Percentiles rank a stretch among this genome's conserved stretches.
Conservation (phyloP, 176 grass and related monocot species). For the Eragrostis nindensis region DNA sequence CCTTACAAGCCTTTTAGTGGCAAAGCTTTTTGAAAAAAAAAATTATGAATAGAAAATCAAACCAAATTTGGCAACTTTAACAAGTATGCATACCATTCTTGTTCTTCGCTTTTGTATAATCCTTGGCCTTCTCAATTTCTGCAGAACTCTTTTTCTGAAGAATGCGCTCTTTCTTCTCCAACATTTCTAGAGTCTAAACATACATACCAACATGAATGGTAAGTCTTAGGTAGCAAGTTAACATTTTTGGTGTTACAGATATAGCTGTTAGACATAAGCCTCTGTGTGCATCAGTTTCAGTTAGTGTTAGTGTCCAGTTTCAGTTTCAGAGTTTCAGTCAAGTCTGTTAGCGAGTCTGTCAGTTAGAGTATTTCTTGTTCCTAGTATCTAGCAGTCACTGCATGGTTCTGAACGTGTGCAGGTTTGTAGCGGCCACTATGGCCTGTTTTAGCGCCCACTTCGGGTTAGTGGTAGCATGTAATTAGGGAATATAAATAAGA, state of each 20-base stretch:
- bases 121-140: conserved; percentile 72
- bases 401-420: too few species aligned
- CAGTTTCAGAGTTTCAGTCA: too few species aligned
- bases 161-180: conserved; percentile 69
- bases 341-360: too few species aligned
- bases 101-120: conserved; percentile 72
- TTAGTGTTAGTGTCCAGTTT: too few species aligned
- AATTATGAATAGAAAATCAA: background rate
- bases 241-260: background rate
- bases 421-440: too few species aligned
- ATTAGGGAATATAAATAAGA: too few species aligned
- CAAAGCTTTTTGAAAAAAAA: conserved; percentile 10
- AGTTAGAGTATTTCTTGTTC: too few species aligned
- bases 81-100: conserved; percentile 53
- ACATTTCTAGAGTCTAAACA: conserved; percentile 60
- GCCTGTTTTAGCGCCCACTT: too few species aligned
- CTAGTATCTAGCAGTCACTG: too few species aligned
- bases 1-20: background rate
- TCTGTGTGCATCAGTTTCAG: too few species aligned
- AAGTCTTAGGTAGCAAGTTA: conserved; percentile 32
- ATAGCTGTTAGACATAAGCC: too few species aligned
- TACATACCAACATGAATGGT: background rate
- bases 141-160: conserved; percentile 66
- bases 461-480: too few species aligned
- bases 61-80: background rate